Base-by-base conservation (phyloP, 805 yeast species). In the Ogataea methanolica region DNA sequence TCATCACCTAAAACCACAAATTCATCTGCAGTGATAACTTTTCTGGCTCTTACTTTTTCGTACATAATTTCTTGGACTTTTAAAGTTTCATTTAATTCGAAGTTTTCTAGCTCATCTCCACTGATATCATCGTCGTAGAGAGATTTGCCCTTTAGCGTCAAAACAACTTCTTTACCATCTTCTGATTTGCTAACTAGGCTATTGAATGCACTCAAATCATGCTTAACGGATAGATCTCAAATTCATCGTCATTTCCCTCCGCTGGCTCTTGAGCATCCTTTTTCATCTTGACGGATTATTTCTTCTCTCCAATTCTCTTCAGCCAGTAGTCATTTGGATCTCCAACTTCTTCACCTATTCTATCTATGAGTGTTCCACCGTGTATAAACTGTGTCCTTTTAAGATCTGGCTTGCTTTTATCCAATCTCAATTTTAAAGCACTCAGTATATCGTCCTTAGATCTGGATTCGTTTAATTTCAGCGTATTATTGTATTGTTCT, bases 81-180 rank as follows among this genome's bases (percentile, higher is more conserved):
- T 33, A 38, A 31, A 9, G 44, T 51, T 33, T 49, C 51, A 3
- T 44, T 49, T 36, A 54, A 31, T n/a, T 56, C 55, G 38, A 63
- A 46, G 33, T 55, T 62, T n/a, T 71, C 75, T 44, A 79, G 71
- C 29, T 61, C 70, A 31, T 82, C 67, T 52, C 62, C 68, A 22
- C 65, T 68, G 2, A 67, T 75, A 33, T 56, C 60, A 29, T 59
- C 71, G 35, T 60, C 72, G n/a, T 71, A 52, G 15, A 76, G 50
- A 21, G 65, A 62, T n/a, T 61, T 54, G 52, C 82, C 88, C 42
- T 79, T 74, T 43, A 85, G 66, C 0, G 90, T 85, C 44, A 86
- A 65, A 3, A 84, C 68, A 0, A 71, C 77, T 6, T 72, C 69
- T n/a, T 68, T n/a, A 11, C 31, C 31, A 31, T 49, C 48, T 5